A percentile compares a stretch with the other conserved stretches of the same genome.
Evolutionary conservation across 139 green algal genomes (phyloP).

Genomic region (Marvania coccoides): DNA sequence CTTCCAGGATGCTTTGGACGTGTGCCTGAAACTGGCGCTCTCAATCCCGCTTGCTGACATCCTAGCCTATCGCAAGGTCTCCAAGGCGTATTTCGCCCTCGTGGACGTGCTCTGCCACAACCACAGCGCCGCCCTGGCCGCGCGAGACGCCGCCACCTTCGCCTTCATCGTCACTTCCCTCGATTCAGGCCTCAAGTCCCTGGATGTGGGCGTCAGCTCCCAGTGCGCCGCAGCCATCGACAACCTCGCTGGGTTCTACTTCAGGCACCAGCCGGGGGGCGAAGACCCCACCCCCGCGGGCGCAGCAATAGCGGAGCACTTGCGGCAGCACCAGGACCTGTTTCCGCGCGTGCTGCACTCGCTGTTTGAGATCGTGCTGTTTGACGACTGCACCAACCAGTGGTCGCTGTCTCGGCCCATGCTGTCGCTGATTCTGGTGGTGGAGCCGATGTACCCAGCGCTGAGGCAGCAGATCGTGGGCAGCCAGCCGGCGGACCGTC

Average conservation of each 20-base stretch:
- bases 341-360: conserved; percentile 63
- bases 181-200: conserved; percentile 73
- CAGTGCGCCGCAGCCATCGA: conserved; percentile 85
- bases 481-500: conserved; percentile 54
- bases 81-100: conserved; percentile 78
- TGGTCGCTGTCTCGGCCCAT: conserved; percentile 93
- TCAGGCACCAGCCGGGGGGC: conserved; percentile 43
- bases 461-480: conserved; percentile 65
- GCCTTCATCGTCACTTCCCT: conserved; percentile 72
- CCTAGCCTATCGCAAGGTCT: conserved; percentile 77
- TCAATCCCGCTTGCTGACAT: conserved; percentile 50
- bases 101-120: conserved; percentile 83
- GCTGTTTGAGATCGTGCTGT: conserved; percentile 95
- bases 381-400: conserved; percentile 97
- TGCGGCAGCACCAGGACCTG: conserved; percentile 48
- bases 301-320: conserved; percentile 49
- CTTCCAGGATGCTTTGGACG: conserved; percentile 76
- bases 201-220: conserved; percentile 70
- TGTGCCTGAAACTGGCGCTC: conserved; percentile 81
- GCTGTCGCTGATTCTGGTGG: conserved; percentile 93
- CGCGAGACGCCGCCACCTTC: conserved; percentile 75
- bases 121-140: conserved; percentile 52
- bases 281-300: conserved; percentile 30
- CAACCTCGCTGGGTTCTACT: conserved; percentile 83
- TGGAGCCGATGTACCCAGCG: conserved; percentile 65